Evolutionary conservation across 176 grass and related monocot species (phyloP), one percentile per base, ranked within the genome.

Genomic region (Saccharum spontaneum): DNA sequence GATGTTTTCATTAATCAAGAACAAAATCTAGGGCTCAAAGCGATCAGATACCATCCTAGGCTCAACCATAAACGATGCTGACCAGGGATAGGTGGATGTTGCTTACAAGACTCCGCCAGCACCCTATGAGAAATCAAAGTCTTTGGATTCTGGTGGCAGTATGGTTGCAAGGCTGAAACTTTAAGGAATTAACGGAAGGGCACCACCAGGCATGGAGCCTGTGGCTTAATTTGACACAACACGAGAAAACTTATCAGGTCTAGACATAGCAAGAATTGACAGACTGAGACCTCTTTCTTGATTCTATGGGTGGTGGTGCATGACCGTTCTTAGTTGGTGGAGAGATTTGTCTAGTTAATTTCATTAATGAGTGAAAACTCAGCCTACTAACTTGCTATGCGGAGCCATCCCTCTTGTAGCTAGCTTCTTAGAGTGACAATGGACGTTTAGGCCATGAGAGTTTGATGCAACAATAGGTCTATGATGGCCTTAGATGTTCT

Each of bases 41-140:
- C 26, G 78, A 92, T 92, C 45, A 86, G 88, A 90, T 80, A 90
- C 80, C 80, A 59, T 80, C 89, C 84, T 90, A 90, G 80, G 87
- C 91, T 93, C 84, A 93, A 93, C 91, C 82, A 93, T 90, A 93
- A 90, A 83, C 68, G 77, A 90, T 90, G 78, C 73, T 57, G 82
- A 90, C 82, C 57, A 67, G 78, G 85, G 91, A 93, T 93, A 82
- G 83, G 48, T 24, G 71, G 93, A 84, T 92, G 93, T 95, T 92
- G 83, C 85, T 90, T 79, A 86, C 73, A 86, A 81, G 92, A 92
- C 90, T 84, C 90, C 86, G 24, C 62, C 67, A 83, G 18, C 89
- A 94, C 86, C 92, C 89, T 91, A 89, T 91, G 92, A 94, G 86
- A 94, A 94, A 94, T 94, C 89, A 87, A 94, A 94, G 86, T 94